phyloP scores from a whole-genome alignment of 352 stramenopile genomes.

The Globisporangium splendens region DNA sequence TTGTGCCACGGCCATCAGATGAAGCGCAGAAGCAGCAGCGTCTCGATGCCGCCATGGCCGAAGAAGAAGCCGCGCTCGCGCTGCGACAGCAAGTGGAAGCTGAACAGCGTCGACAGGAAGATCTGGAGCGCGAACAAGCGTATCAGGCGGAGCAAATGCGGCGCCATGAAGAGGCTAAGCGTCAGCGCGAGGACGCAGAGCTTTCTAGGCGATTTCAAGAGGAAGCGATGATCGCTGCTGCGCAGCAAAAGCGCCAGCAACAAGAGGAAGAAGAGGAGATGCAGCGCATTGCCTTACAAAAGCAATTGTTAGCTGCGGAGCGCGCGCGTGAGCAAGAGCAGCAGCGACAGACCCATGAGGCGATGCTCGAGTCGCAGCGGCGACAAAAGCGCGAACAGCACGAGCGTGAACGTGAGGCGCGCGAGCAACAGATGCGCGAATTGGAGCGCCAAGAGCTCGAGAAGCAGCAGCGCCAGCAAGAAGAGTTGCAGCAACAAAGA shows the following conservation, averaged over 20 bases:
- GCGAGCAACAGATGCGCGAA: conserved; percentile 33
- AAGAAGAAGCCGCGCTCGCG: not conserved
- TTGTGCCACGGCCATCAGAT: conserved; percentile 22
- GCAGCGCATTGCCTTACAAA: conserved; percentile 16
- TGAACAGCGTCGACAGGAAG: conserved; percentile 6
- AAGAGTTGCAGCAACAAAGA: conserved; percentile 31
- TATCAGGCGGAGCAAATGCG: conserved; percentile 15
- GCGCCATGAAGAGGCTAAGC: conserved; percentile 19
- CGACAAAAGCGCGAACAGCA: conserved; percentile 72
- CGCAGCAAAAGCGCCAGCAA: conserved; percentile 6
- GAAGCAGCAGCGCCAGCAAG: conserved; percentile 12
- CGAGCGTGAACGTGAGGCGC: conserved; percentile 46
- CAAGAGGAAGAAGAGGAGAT: conserved; percentile 8
- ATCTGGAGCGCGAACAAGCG: conserved; percentile 12
- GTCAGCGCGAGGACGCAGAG: conserved; percentile 10
- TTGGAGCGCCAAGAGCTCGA: conserved; percentile 19
- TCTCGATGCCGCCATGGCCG: not conserved
- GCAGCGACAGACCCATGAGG: conserved; percentile 30
- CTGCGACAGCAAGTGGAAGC: not conserved
- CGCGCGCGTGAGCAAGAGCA: conserved; percentile 24
- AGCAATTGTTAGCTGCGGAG: conserved; percentile 28
- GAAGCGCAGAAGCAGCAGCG: conserved; percentile 8
- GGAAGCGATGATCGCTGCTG: not conserved
- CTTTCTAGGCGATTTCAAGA: not conserved
- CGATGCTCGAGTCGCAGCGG: conserved; percentile 57